Percentiles rank a stretch among this genome's conserved stretches.
These are phyloP conservation scores for Pichia sp. DNA, from an alignment of 1,139 yeast genomes.

Conservation along the genomic window DNA sequence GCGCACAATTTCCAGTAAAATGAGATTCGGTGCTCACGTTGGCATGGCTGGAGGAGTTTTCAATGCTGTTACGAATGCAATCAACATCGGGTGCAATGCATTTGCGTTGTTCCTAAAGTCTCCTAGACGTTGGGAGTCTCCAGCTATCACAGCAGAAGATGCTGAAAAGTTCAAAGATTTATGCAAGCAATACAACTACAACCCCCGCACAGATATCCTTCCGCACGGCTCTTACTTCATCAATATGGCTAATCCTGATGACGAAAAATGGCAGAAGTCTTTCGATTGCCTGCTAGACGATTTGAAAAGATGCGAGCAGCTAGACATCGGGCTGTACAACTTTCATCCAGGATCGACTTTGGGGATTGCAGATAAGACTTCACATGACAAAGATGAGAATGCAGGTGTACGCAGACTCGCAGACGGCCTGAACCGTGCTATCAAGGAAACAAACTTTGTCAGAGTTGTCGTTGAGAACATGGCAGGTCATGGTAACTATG, in stretches of 20 bases:
- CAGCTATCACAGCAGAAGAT: slow-evolving; percentile 66
- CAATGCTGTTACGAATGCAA: slow-evolving; percentile 71
- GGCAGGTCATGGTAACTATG: slow-evolving; percentile 95
- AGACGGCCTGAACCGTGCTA: slow-evolving; percentile 71
- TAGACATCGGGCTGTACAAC: slow-evolving; percentile 82
- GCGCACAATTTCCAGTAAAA: slow-evolving; percentile 20
- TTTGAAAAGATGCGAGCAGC: slow-evolving; percentile 74
- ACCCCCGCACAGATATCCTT: slow-evolving; percentile 71
- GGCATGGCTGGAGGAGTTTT: slow-evolving; percentile 67
- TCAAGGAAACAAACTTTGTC: slow-evolving; percentile 67
- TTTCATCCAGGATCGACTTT: slow-evolving; percentile 94
- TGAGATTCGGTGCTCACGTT: slow-evolving; percentile 80
- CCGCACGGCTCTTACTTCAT: slow-evolving; percentile 96
- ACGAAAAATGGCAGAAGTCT: slow-evolving; percentile 72
- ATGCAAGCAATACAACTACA: slow-evolving; percentile 61
- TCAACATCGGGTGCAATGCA: slow-evolving; percentile 68
- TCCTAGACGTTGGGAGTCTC: slow-evolving; percentile 89
- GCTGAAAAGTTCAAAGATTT: slow-evolving; percentile 57
- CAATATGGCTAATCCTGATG: slow-evolving; percentile 86
- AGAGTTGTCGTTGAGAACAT: slow-evolving; percentile 90
- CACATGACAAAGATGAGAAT: slow-evolving; percentile 47
- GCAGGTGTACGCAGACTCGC: slow-evolving; percentile 45
- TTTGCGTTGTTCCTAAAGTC: slow-evolving; percentile 89
- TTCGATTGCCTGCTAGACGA: slow-evolving; percentile 83
- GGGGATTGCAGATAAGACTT: slow-evolving; percentile 49